phyloP scores from a whole-genome alignment of 2,329 filamentous ascomycete species.

The Fusarium sp. region DNA sequence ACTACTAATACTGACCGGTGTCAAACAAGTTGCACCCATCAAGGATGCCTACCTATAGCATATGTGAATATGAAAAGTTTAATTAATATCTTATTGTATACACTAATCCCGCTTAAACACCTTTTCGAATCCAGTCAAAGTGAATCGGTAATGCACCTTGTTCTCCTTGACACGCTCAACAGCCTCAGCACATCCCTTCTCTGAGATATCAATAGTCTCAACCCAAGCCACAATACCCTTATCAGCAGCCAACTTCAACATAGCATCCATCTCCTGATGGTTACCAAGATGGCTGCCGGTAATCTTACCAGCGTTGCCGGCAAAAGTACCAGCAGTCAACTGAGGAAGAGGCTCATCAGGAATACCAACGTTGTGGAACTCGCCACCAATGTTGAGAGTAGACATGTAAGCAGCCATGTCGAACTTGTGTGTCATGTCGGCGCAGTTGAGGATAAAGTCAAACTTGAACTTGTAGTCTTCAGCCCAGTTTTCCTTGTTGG shows the following conservation, averaged over 20 bases:
- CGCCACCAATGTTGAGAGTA: slow-evolving; percentile 66
- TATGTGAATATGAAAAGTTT: too few relatives aligned
- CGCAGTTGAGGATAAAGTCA: slow-evolving; percentile 66
- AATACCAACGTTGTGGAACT: slow-evolving; percentile 72
- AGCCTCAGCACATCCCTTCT: slow-evolving; percentile 78
- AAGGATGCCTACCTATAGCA: too few relatives aligned
- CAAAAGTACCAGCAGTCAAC: slow-evolving; percentile 60
- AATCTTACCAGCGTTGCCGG: slow-evolving; percentile 67
- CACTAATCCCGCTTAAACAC: slow-evolving; percentile 61
- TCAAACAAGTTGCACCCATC: too few relatives aligned
- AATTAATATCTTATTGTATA: background rate
- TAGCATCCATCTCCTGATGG: slow-evolving; percentile 70
- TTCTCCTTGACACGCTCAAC: slow-evolving; percentile 79
- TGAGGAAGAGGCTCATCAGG: slow-evolving; percentile 65
- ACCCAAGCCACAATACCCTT: slow-evolving; percentile 71
- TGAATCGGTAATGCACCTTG: slow-evolving; percentile 81
- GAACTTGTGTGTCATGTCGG: slow-evolving; percentile 67
- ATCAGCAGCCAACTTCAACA: slow-evolving; percentile 70
- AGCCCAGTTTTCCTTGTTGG: slow-evolving; percentile 68
- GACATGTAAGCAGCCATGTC: slow-evolving; percentile 67
- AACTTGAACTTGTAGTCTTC: slow-evolving; percentile 67
- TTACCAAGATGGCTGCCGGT: slow-evolving; percentile 73
- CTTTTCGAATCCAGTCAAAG: slow-evolving; percentile 77
- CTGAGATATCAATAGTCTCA: slow-evolving; percentile 74
- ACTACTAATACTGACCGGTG: too few relatives aligned